Base-by-base conservation (phyloP, 2,329 filamentous ascomycete species). In the Sclerotinia glacialis region DNA sequence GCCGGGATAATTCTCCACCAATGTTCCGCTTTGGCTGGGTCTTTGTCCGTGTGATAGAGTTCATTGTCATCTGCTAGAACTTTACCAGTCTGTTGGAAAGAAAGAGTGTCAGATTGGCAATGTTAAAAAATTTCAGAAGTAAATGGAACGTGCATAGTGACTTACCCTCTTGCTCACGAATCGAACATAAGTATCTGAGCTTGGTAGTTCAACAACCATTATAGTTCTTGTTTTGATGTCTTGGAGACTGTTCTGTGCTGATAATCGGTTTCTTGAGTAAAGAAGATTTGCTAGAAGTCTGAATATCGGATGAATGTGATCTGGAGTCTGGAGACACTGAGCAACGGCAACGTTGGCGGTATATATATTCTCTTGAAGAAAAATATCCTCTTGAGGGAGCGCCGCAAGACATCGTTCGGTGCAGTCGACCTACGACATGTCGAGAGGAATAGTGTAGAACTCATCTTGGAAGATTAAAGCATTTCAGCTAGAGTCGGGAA, bases 81-180 rank as follows among this genome's bases (percentile, higher is more conserved):
- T 28, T 59, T 59, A 28, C 55, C 55, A 8, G 40, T 58, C 54
- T 58, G 26, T 59, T 46, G 18, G 16, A n/a, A 58, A 44, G 28
- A 31, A 26, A 28, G 3, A 7, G 6, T 28, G 55, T 59, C 5
- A 59, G 55, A 14, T 59, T 23, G 18, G 42, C 40, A 31, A 31
- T 1, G 1, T 8, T n/a, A 46, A 1, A 23, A 21, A 4, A 37
- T 14, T 14, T 54, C 11, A 40, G 21, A 40, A 16, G 1, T 3
- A 4, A 26, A 28, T 46, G 5, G 14, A 28, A 59, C 31, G 14
- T 55, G 21, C 14, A 31, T 46, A 31, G 9, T 59, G 55, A 31
- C 37, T n/a, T 59, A 46, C 55, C 18, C 40, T 59, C 14, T 59
- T 59, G 40, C 55, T 59, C 55, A 44, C 55, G 26, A 46, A 44